phyloP scores from a whole-genome alignment of 2,329 filamentous ascomycete species.

The Sporothrix sp. region DNA sequence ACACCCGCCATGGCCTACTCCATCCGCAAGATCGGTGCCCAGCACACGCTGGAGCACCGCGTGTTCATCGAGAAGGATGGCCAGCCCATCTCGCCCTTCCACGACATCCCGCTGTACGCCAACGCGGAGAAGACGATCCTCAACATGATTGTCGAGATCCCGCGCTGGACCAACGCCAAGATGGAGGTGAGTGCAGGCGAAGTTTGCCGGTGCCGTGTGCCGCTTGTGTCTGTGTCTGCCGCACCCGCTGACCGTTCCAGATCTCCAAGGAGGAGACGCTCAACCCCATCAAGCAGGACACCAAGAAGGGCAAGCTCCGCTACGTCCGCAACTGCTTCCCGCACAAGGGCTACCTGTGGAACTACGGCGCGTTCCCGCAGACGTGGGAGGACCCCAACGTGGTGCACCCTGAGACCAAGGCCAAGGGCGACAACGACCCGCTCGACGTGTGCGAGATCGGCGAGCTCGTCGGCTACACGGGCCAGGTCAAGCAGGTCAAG shows the following conservation, averaged over 20 bases:
- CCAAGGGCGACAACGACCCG: slow-evolving; percentile 98
- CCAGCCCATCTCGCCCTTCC: slow-evolving; percentile 86
- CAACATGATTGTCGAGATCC: slow-evolving; percentile 99
- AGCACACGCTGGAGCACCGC: slow-evolving; percentile 93
- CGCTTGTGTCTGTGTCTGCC: too few species aligned
- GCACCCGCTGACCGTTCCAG: slow-evolving; percentile 36
- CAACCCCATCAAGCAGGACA: slow-evolving; percentile 99
- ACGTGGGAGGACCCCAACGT: slow-evolving; percentile 98
- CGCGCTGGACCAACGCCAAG: slow-evolving; percentile 99
- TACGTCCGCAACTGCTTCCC: slow-evolving; percentile 99
- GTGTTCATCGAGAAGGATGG: slow-evolving; percentile 98
- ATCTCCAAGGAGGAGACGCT: slow-evolving; percentile 98
- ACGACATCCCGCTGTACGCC: slow-evolving; percentile 97
- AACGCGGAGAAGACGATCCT: slow-evolving; percentile 91
- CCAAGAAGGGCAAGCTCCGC: slow-evolving; percentile 99
- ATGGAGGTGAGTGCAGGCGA: slow-evolving; percentile 82
- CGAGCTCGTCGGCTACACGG: slow-evolving; percentile 90
- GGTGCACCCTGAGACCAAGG: slow-evolving; percentile 97
- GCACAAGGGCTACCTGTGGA: slow-evolving; percentile 99
- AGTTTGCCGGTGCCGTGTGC: too few species aligned
- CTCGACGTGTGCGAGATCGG: slow-evolving; percentile 99
- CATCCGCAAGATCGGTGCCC: slow-evolving; percentile 76
- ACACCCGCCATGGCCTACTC: slow-evolving; percentile 52
- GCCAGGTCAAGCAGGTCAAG: slow-evolving; percentile 99
- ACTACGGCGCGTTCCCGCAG: slow-evolving; percentile 99